These are phyloP conservation scores for Globisporangium polare DNA, from an alignment of 352 stramenopile genomes.

Conservation along the genomic window DNA sequence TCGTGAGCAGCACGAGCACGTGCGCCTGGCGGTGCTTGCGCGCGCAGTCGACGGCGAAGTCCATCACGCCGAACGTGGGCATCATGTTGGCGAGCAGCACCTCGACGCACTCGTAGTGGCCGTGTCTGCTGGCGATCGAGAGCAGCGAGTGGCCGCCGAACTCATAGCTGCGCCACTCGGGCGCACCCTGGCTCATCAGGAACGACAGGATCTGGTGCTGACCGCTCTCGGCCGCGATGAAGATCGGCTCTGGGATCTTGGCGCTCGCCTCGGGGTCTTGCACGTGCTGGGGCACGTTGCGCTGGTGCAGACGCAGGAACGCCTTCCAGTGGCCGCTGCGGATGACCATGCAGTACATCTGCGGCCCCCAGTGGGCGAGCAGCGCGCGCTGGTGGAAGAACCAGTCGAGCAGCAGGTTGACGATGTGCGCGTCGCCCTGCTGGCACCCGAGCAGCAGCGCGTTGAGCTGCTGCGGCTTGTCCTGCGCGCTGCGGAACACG, in stretches of 20 bases:
- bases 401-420: constrained; percentile 58
- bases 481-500: constrained; percentile 35
- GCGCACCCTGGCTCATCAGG: constrained; percentile 29
- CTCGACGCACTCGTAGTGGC: constrained; percentile 71
- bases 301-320: constrained; percentile 54
- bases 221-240: constrained; percentile 55
- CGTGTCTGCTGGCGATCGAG: constrained; percentile 54
- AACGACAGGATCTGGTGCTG: constrained; percentile 48
- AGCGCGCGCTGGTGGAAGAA: constrained; percentile 47
- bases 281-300: constrained; percentile 26
- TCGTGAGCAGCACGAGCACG: constrained; percentile 68
- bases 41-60: constrained; percentile 50
- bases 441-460: constrained; percentile 61
- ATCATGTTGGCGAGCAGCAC: constrained; percentile 37
- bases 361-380: constrained; percentile 41
- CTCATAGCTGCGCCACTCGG: constrained; percentile 34
- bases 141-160: constrained; percentile 66
- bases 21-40: constrained; percentile 55
- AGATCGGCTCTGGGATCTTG: constrained; percentile 52
- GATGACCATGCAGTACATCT: constrained; percentile 73
- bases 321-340: constrained; percentile 51
- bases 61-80: constrained; percentile 23
- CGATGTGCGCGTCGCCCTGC: constrained; percentile 37
- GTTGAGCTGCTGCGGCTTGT: constrained; percentile 39
- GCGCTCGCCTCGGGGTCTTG: constrained; percentile 14